Evolutionary conservation across 2,329 filamentous ascomycete species (phyloP), one percentile per base, ranked within the genome.

Genomic region (Trichoderma atroviride): DNA sequence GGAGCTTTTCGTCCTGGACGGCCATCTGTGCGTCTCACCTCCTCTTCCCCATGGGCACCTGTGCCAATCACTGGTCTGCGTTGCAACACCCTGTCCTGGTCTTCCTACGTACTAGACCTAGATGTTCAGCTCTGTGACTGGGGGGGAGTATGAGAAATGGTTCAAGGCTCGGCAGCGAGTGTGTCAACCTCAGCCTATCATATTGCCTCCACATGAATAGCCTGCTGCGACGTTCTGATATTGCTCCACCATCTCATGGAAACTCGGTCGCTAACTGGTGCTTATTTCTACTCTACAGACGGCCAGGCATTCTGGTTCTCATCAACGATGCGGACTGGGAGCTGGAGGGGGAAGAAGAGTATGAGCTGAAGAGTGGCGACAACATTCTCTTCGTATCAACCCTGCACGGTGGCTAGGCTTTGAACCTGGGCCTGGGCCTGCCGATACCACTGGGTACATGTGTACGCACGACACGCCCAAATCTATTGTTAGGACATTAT

Each of bases 291-390:
- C 74, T 61, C 57, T 60, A 53, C 74, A 98, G 95, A 71, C 94
- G 96, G 65, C 96, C 96, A 5, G 96, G 96, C 3, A 97, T 99
- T 79, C 87, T 99, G 55, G 95, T 97, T 33, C 86, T 99, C 69
- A 97, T 99, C 80, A 99, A 99, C 78, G 96, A 99, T 75, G 93
- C 94, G 31, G 96, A 99, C 79, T 99, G 96, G 96, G 96, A 98
- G 80, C 87, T 99, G 14, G 96, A 98, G 81, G 96, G 94, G 22
- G 95, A 98, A 81, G 94, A 96, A 78, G 87, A 89, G 73, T 98
- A 98, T 78, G 90, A 94, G 80, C 82, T 99, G 69, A 89, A 95
- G 81, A 81, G 84, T 71, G 87, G 89, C 70, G 96, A 99, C 82
- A 95, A 92, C 77, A 92, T 99, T 74, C 85, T 98, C 73, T 99